Evolutionary conservation across 768 basidiomycete species (phyloP), one percentile per base, ranked within the genome.

Genomic region (Infundibulicybe gibba): DNA sequence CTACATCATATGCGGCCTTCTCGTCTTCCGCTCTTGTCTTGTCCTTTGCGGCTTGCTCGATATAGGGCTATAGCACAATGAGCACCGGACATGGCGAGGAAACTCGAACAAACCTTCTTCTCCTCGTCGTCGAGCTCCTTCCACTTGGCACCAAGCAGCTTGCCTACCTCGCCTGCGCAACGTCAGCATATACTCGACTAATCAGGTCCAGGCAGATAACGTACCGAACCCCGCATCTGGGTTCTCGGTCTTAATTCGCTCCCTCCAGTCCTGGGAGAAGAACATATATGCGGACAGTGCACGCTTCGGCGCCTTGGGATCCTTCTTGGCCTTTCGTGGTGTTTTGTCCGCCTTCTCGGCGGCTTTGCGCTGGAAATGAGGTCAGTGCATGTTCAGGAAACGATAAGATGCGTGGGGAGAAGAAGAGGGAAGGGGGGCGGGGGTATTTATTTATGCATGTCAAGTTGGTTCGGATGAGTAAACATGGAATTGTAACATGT

Each of bases 271-370:
- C 66, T 94, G 90, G 58, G 83, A 85, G 79, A 97, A 98, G 87
- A 94, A 94, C 95, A 98, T 97, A 75, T 97, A 98, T 34, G 95
- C 93, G 25, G 94, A 97, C 40, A 97, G 77, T 0, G 91, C 88
- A 45, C 94, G 83, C 74, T 97, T 97, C 51, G 92, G 93, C 39
- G 85, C 81, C 66, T 87, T 87, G 51, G 80, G 81, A 64, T 92
- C 85, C 69, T 90, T 92, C 70, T 87, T 82, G 49, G 67, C 65
- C 61, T 82, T 83, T 54, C 75, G 68, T 32, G 72, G 51, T 15
- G 74, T 70, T 56, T 81, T 83, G 57, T 86, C 85, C 17, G 77
- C 74, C 70, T 87, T 87, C 58, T 82, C 81, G 44, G 80, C 81
- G 61, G 84, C 85, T 71, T 85, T 88, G 71, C 87, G 82, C 85